Evolutionary conservation across 371 early-diverging fungal species (phyloP), one percentile per base, ranked within the genome.

Genomic region (Zopfochytrium polystomum): DNA sequence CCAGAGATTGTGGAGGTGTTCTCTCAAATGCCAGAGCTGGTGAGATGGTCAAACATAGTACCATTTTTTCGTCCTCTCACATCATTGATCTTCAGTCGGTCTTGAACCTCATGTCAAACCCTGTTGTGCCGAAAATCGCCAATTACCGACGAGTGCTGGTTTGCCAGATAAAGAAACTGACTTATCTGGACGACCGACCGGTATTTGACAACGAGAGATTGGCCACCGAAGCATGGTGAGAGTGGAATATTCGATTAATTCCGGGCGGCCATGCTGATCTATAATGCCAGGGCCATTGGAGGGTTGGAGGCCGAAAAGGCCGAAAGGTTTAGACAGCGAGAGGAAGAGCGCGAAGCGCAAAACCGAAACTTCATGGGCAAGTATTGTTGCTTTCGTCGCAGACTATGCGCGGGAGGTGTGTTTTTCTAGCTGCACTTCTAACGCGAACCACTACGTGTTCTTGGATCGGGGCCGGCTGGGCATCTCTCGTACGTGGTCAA

Each of bases 141-240:
- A 79, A 79, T 60, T 82, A 82, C 58, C 65, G 82, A n/a, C 56
- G 72, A 2, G 62, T 52, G 2, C 45, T 79, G 53, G 71, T 82
- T 26, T 63, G 72, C 0, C 53, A 68, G 20, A 46, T 63, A 48
- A 62, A 60, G 61, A 54, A 52, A 6, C 59, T 82, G 27, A 78
- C 81, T 0, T 80, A 81, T 50, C 58, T 82, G 18, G 80, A 82
- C 56, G 82, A 82, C 53, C 68, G 81, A 1, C 82, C 82, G 5
- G 78, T 82, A 11, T 78, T 75, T 48, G 79, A 79, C 33, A 79
- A 76, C 18, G 82, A 82, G 61, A 47, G 82, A 5, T 58, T 70
- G 9, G 59, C 67, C 0, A 63, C 65, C 22, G 79, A 80, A 30
- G 82, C 82, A 2, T 82, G 80, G 80, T 78, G 63, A 1, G 63